Base-by-base conservation (phyloP, 352 stramenopile genomes). In the Albugo laibachii region DNA sequence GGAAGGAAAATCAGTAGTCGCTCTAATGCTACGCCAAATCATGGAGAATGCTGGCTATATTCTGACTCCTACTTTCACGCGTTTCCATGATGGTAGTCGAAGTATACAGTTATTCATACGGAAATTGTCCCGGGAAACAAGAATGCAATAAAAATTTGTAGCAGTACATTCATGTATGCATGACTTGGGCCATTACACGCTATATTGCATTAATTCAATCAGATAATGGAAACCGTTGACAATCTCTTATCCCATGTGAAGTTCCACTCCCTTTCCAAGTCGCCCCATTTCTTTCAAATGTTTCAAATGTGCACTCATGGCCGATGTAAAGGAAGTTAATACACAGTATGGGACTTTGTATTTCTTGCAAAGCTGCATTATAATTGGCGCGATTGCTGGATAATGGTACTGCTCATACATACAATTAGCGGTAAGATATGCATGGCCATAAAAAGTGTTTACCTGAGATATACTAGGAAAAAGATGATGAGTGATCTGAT, bases 401-500 rank as follows among this genome's bases (percentile, higher is more conserved):
- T 96, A 95, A 59, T 96, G 87, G 46, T 93, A 94, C 66, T 92
- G 61, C 27, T 58, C 73, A 38, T 3, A 80, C 57, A 24, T 8
- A 24, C 8, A 43, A 43, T 43, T 3, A 43, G 16, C 38, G 20
- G 16, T 24, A 3, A 43, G 8, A 8, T 24, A 8, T 8, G 20
- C 38, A 24, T 24, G 38, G 8, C 8, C 8, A 43, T 43, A 24
- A 10, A 43, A 8, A 10, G 16, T 24, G 16, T 43, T 43, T 43
- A 66, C 63, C 67, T 67, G 93, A 76, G 83, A 95, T 87, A 70
- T 91, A 47, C 72, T 94, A 48, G 73, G 95, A 84, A 86, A 92
- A 41, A 92, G 57, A 62, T 92, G 78, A 62, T 91, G 77, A 52
- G 94, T 94, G 55, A 97, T 86, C 61, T 98, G 93, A 61, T 98